phyloP scores from a whole-genome alignment of 495 filamentous ascomycete genomes.

The Ramalina intermedia region DNA sequence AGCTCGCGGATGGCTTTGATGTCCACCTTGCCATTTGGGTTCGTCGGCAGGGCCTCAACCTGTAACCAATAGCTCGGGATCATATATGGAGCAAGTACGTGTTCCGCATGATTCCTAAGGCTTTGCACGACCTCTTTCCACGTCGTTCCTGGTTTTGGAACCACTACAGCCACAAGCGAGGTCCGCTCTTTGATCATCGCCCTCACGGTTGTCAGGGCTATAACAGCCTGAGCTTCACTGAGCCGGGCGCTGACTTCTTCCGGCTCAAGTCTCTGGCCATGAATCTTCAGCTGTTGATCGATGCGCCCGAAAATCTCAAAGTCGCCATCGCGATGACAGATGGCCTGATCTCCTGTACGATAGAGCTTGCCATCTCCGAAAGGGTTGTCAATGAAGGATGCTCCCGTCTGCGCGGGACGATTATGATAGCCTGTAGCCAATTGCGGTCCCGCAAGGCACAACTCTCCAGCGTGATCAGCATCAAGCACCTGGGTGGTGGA shows the following conservation, averaged over 20 bases:
- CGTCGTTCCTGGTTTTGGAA: not conserved
- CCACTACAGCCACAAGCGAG: conserved; percentile 13
- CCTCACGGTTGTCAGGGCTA: not conserved
- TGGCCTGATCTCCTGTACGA: conserved; percentile 23
- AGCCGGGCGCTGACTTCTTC: conserved; percentile 18
- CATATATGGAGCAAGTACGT: conserved; percentile 7
- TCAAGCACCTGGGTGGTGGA: not conserved
- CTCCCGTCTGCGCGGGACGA: conserved; percentile 12
- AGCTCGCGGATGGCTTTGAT: conserved; percentile 3
- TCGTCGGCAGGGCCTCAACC: conserved; percentile 4
- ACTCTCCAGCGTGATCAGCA: conserved; percentile 18
- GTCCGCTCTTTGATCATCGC: conserved; percentile 8
- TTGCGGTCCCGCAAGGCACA: conserved; percentile 28
- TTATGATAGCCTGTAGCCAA: conserved; percentile 22
- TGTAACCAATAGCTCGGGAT: conserved; percentile 8
- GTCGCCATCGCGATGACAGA: conserved; percentile 18
- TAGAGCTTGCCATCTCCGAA: conserved; percentile 16
- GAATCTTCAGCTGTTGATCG: conserved; percentile 32
- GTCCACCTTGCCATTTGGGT: conserved; percentile 14
- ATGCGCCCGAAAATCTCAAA: conserved; percentile 27
- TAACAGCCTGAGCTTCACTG: not conserved
- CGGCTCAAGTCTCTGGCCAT: conserved; percentile 29
- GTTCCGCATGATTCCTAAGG: not conserved
- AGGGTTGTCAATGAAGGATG: conserved; percentile 18
- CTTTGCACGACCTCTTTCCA: conserved; percentile 4